Evolutionary conservation across 495 filamentous ascomycete species (phyloP).

Genomic region (Aspergillus asperescens): DNA sequence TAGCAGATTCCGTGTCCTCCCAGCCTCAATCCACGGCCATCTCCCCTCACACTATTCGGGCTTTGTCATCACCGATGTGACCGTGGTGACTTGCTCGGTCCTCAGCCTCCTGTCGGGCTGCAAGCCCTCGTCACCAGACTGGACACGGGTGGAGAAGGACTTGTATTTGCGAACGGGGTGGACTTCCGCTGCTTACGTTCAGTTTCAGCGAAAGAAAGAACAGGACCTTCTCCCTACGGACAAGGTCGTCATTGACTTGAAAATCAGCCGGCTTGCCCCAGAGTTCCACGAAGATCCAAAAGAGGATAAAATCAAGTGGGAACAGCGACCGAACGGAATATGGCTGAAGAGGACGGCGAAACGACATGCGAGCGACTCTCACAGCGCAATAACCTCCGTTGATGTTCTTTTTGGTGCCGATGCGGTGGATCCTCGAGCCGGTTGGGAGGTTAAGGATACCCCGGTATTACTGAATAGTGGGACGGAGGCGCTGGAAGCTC

Average conservation of each 20-base stretch:
- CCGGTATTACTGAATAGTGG: conserved; percentile 60
- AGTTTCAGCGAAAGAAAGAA: conserved; percentile 82
- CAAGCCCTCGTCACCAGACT: conserved; percentile 65
- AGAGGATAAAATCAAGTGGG: conserved; percentile 65
- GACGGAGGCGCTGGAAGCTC: conserved; percentile 57
- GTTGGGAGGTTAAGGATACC: conserved; percentile 72
- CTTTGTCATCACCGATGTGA: conserved; percentile 82
- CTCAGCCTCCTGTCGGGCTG: conserved; percentile 75
- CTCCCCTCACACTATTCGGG: conserved; percentile 78
- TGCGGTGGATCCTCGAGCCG: conserved; percentile 78
- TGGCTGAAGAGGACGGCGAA: conserved; percentile 82
- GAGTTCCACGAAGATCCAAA: conserved; percentile 51
- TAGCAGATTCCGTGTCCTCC: conserved; percentile 73
- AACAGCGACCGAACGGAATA: conserved; percentile 68
- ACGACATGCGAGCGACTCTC: conserved; percentile 71
- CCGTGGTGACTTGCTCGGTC: conserved; percentile 68
- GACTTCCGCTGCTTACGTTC: conserved; percentile 74
- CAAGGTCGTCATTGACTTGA: conserved; percentile 77
- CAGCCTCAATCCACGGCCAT: conserved; percentile 73
- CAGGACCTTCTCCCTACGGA: conserved; percentile 72
- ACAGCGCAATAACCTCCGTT: conserved; percentile 70
- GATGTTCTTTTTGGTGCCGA: conserved; percentile 93
- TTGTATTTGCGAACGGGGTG: conserved; percentile 71
- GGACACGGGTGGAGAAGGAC: conserved; percentile 89
- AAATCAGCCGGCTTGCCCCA: conserved; percentile 72